A percentile compares a stretch with the other conserved stretches of the same genome.
Evolutionary conservation across 441 rosid genomes (phyloP).

Genomic region (Mallotus repandus): DNA sequence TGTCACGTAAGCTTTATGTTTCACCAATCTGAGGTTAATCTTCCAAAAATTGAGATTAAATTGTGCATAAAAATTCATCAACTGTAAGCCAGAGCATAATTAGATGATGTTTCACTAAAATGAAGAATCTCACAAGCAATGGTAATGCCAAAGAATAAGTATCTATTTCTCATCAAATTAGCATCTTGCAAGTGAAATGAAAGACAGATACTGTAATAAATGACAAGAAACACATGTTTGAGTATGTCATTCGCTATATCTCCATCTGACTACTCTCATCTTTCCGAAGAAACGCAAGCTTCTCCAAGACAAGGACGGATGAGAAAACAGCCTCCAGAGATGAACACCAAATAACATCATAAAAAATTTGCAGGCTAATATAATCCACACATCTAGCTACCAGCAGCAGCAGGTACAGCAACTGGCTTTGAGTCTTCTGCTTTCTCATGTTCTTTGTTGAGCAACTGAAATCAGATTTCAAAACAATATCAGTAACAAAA

Average conservation of each 20-base stretch:
- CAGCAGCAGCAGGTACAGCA: conserved; percentile 39
- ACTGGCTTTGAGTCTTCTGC: conserved; percentile 60
- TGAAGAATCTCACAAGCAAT: too few species aligned
- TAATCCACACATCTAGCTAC: conserved; percentile 29
- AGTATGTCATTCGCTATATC: background rate
- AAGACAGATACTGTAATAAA: background rate
- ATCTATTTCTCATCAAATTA: background rate
- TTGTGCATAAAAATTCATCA: too few species aligned
- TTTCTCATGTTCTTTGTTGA: conserved; percentile 75
- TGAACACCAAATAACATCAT: background rate
- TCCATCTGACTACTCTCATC: background rate
- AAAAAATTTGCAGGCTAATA: background rate
- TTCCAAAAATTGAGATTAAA: too few species aligned
- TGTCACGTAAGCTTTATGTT: too few species aligned
- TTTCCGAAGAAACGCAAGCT: background rate
- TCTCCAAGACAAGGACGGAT: background rate
- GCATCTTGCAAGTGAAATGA: background rate
- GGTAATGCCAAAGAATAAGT: background rate
- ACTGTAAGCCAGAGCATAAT: too few species aligned
- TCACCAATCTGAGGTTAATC: too few species aligned
- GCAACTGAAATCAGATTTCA: conserved; percentile 39
- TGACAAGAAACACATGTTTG: background rate
- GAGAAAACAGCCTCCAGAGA: background rate
- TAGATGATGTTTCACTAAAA: too few species aligned
- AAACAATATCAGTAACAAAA: background rate